Base-by-base conservation (phyloP, 2,329 filamentous ascomycete species). In the Penicillium sp. region DNA sequence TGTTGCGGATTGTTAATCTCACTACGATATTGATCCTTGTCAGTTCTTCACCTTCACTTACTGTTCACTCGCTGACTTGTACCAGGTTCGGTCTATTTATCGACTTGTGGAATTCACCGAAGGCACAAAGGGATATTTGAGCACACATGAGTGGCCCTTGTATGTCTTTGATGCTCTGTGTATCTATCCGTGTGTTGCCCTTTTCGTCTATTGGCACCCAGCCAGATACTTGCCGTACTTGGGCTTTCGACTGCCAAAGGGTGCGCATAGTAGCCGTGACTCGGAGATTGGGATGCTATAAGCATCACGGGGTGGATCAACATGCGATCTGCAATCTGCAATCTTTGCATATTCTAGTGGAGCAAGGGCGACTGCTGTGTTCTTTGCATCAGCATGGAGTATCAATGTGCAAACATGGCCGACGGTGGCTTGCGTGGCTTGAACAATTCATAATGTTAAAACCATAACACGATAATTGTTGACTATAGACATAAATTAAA, bases 101-200 rank as follows among this genome's bases (percentile, higher is more conserved):
- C 77, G 81, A 49, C 71, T 81, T 3, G 66, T 82, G 10, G 82
- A 84, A 68, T 83, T 81, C 58, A 71, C 71, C 2, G 69, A 75
- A 67, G 79, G 78, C 13, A 60, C 66, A 1, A 65, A 69, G 7
- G 78, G 77, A 0, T 81, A 80, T 54, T 62, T 77, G 19, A 70
- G 79, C 43, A 63, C 47, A 2, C 68, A 78, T 52, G 80, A 82
- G 65, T 76, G 74, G 71, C 69, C 71, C 7, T 52, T 77, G 33
- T 82, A 80, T 57, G 63, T 79, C 9, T 79, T 82, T 61, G 80
- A 82, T 58, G 72, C 73, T 0, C 57, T 70, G 4, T 67, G 73
- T 3, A 81, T 80, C 68, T 67, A 71, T 41, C 68, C 67, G 12
- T 67, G 63, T 43, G 62, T 68, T 21, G 62, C 58, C 19, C 57